Evolutionary conservation across 2,329 filamentous ascomycete species (phyloP).

Genomic region (Mariannaea sp.): DNA sequence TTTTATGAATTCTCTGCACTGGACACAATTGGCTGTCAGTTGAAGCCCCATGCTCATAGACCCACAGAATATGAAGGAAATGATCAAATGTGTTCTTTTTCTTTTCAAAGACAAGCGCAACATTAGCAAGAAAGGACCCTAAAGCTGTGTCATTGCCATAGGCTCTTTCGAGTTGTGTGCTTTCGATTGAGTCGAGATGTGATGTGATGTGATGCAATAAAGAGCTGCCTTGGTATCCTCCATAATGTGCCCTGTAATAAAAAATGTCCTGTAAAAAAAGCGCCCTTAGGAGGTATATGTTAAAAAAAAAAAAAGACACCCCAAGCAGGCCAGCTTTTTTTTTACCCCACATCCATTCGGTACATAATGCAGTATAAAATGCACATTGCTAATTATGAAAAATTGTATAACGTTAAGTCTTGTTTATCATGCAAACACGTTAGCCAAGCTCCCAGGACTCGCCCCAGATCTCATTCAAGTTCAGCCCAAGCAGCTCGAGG

Average conservation of each 20-base stretch:
- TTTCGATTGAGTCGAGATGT: slow-evolving; percentile 31
- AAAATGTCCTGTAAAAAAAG: slow-evolving; percentile 14
- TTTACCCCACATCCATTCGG: no score
- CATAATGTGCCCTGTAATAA: not conserved
- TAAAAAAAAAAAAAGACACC: slow-evolving; percentile 5
- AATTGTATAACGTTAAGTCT: not conserved
- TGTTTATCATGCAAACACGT: slow-evolving; percentile 22
- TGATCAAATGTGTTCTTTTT: not conserved
- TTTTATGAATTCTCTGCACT: slow-evolving; percentile 1
- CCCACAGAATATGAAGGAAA: slow-evolving; percentile 10
- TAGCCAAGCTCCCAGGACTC: slow-evolving; percentile 52
- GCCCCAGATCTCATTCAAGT: slow-evolving; percentile 61
- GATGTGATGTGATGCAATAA: not conserved
- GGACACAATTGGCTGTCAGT: slow-evolving; percentile 17
- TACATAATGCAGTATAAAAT: no score
- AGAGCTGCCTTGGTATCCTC: slow-evolving; percentile 31
- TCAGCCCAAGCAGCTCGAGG: slow-evolving; percentile 57
- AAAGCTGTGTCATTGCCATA: slow-evolving; percentile 1
- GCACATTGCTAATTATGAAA: no score
- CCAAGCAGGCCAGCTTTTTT: no score
- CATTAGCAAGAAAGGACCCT: slow-evolving; percentile 8
- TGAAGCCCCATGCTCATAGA: slow-evolving; percentile 1
- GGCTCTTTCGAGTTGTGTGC: slow-evolving; percentile 11
- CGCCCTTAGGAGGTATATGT: not conserved
- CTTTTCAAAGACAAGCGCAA: slow-evolving; percentile 10